These are phyloP conservation scores for Testicularia cyperi DNA, from an alignment of 1,284 basidiomycete species.

Conservation along the genomic window DNA sequence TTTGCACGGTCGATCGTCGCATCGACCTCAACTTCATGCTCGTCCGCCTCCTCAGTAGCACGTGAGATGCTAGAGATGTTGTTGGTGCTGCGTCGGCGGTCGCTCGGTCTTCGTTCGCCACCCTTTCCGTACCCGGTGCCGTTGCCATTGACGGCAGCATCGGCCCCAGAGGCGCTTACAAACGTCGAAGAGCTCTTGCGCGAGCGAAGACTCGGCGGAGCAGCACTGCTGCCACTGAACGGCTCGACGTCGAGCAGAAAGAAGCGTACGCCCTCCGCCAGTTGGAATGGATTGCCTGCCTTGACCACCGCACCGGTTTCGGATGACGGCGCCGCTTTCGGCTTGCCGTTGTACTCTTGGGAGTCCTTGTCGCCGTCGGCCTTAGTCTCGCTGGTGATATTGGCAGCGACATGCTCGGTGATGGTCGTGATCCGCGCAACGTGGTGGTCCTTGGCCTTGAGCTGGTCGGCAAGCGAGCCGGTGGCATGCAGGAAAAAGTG, in stretches of 20 bases:
- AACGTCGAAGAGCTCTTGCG: conserved; percentile 24
- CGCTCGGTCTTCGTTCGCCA: conserved; percentile 1
- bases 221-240: conserved; percentile 29
- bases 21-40: neutral
- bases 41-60: neutral
- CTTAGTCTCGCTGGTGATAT: conserved; percentile 3
- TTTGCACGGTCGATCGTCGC: too few relatives aligned
- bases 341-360: too few relatives aligned
- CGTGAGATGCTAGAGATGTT: neutral
- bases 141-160: neutral
- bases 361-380: conserved; percentile 3
- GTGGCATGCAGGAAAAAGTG: conserved; percentile 93
- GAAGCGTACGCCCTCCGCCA: conserved; percentile 87
- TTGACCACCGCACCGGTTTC: too few relatives aligned
- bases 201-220: conserved; percentile 15
- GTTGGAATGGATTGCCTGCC: conserved; percentile 62
- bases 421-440: conserved; percentile 87
- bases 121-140: conserved; percentile 2
- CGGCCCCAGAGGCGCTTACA: conserved; percentile 5
- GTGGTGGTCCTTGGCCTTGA: conserved; percentile 73
- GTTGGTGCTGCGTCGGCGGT: neutral
- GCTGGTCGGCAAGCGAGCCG: conserved; percentile 70
- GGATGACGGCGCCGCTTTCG: too few relatives aligned
- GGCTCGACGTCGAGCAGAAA: conserved; percentile 91
- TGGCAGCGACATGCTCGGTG: conserved; percentile 70